Conservation (phyloP, 352 stramenopile species). For the Phytopythium ostracodes region DNA sequence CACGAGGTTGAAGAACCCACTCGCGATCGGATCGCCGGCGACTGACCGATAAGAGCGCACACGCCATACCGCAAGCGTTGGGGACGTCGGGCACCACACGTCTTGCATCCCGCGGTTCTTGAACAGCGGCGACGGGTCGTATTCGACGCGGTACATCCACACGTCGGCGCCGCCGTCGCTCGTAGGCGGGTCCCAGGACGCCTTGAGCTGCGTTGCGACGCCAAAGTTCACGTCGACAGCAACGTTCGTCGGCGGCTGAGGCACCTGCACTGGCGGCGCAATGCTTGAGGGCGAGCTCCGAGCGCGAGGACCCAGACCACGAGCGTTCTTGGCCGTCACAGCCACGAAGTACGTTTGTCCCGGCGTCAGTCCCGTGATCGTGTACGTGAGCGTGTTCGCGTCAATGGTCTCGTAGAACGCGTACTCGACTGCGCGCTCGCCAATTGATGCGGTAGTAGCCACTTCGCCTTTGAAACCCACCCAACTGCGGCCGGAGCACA, state of each 20-base stretch:
- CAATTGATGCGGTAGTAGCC: slow-evolving; percentile 24
- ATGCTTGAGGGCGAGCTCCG: slow-evolving; percentile 39
- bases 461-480: slow-evolving; percentile 25
- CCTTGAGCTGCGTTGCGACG: slow-evolving; percentile 64
- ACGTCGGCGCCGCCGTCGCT: slow-evolving; percentile 59
- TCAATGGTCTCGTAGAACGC: slow-evolving; percentile 68
- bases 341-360: slow-evolving; percentile 83
- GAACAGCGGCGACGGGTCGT: slow-evolving; percentile 66
- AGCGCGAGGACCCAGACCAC: slow-evolving; percentile 47
- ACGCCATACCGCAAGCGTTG: slow-evolving; percentile 54
- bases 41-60: slow-evolving; percentile 31
- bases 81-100: slow-evolving; percentile 55
- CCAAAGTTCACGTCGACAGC: slow-evolving; percentile 69
- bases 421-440: slow-evolving; percentile 62
- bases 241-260: slow-evolving; percentile 63
- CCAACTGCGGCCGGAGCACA: slow-evolving; percentile 46
- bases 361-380: slow-evolving; percentile 58
- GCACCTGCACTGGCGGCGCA: slow-evolving; percentile 70
- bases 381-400: slow-evolving; percentile 53
- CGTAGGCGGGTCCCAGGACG: slow-evolving; percentile 37
- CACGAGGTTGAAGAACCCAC: slow-evolving; percentile 53
- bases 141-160: slow-evolving; percentile 78
- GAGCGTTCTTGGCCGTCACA: slow-evolving; percentile 86
- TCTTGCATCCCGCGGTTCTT: slow-evolving; percentile 54
- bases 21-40: slow-evolving; percentile 30